Percentiles rank a stretch among this genome's conserved stretches.
Evolutionary conservation across 208 protist species (phyloP).

Genomic region (Leishmania turanica): DNA sequence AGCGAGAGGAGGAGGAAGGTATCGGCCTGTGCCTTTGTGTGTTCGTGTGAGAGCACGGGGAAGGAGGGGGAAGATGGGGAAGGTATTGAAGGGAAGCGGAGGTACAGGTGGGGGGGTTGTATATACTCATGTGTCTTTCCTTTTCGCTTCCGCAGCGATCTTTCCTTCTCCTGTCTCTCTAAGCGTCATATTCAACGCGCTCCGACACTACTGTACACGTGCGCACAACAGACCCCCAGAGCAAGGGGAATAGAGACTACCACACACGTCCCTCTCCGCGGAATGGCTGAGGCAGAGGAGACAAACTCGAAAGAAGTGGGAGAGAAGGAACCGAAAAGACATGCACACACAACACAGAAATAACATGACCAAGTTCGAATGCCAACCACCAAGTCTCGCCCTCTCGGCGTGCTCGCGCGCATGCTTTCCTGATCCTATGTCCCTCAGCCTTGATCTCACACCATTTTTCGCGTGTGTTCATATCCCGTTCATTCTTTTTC

Average conservation of each 20-base stretch:
- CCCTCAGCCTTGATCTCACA: not conserved
- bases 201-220: not conserved
- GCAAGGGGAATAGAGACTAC: not conserved
- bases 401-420: not conserved
- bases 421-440: no score
- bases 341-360: not conserved
- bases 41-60: not conserved
- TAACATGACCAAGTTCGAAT: not conserved
- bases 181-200: not conserved
- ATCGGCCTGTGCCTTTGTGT: not conserved
- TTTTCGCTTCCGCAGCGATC: not conserved
- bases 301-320: not conserved
- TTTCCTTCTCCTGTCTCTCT: not conserved
- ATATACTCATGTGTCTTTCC: not conserved
- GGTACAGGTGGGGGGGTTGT: not conserved
- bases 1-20: not conserved
- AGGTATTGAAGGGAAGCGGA: not conserved
- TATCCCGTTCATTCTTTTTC: not conserved
- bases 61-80: not conserved
- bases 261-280: not conserved
- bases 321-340: not conserved
- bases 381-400: not conserved
- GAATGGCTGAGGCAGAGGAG: not conserved
- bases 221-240: not conserved
- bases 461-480: not conserved